Conservation (phyloP, 2,329 filamentous ascomycete genomes). For the Fusarium nematophilum region DNA sequence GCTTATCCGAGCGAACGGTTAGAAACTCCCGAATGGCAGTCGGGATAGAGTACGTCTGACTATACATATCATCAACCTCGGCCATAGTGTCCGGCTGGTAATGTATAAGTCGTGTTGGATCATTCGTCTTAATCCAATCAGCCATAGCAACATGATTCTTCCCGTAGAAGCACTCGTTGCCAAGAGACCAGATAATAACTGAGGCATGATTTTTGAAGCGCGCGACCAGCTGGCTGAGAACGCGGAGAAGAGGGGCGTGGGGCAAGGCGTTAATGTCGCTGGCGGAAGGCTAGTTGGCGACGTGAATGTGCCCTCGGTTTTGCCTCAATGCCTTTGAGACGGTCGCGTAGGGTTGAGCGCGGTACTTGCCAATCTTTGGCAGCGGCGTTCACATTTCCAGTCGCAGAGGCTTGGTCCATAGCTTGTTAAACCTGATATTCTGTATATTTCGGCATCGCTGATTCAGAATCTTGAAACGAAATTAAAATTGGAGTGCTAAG, state of each 20-base stretch:
- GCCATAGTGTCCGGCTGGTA: conserved; percentile 73
- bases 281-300: too few relatives aligned
- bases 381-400: too few relatives aligned
- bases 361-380: not conserved
- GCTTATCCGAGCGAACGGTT: conserved; percentile 52
- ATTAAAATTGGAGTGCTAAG: not conserved
- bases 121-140: conserved; percentile 67
- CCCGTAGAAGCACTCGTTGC: conserved; percentile 79
- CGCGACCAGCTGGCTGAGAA: conserved; percentile 66
- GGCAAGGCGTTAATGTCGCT: too few relatives aligned
- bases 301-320: not conserved
- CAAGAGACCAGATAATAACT: conserved; percentile 77
- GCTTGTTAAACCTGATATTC: not conserved
- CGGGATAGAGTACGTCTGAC: conserved; percentile 72
- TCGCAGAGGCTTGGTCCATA: not conserved
- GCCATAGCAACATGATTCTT: conserved; percentile 76
- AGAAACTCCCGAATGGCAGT: conserved; percentile 42
- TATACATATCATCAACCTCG: conserved; percentile 70
- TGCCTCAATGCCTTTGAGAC: not conserved
- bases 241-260: too few relatives aligned
- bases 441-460: not conserved
- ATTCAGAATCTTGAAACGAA: not conserved
- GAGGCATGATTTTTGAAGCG: conserved; percentile 70
- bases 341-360: not conserved
- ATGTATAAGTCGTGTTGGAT: conserved; percentile 68